Evolutionary conservation across 768 basidiomycete species (phyloP), one percentile per base, ranked within the genome.

Genomic region (Amyloporia xantha): DNA sequence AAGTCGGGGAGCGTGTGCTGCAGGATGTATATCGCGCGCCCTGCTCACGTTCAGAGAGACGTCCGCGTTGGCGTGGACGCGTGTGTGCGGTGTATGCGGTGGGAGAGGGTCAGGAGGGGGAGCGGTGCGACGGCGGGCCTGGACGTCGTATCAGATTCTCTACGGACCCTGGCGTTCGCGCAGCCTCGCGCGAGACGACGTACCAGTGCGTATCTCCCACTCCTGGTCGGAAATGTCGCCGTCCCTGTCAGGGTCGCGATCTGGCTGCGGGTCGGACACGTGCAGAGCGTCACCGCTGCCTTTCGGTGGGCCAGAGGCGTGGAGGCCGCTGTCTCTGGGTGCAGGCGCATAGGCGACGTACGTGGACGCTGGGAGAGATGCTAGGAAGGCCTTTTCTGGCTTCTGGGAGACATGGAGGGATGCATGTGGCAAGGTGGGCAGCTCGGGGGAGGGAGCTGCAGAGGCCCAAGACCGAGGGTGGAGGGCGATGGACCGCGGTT

Each of bases 201-300:
- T 50, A 83, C 87, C 86, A 57, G 84, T 86, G 21, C 84, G 79
- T 43, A 88, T 73, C 59, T 86, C 79, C 86, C 86, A 90, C 56
- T 90, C 87, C 5, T 72, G 69, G 62, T 90, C 87, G 1, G 84
- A 76, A 6, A 88, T 58, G 52, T 71, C 53, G 9, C 52, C 40
- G 2, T 37, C 47, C 2, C 39, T 25, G 0, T 48, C 41, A n/a
- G 26, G 24, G 7, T 21, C 35, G 2, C 49, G 45, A 9, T 47
- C 45, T n/a, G 45, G 40, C 7, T 20, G 13, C 37, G 37, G 37
- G 20, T 20, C 15, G 37, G n/a, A 15, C 37, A 38, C 37, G 37
- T 20, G 37, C 37, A 15, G 4, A 20, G 37, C 37, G 20, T 20
- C 30, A 15, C 30, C 30, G 30, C 30, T 7, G 7, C 30, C 30